Base-by-base conservation (phyloP, 169 alveolate species). In the Plasmodium coatneyi region DNA sequence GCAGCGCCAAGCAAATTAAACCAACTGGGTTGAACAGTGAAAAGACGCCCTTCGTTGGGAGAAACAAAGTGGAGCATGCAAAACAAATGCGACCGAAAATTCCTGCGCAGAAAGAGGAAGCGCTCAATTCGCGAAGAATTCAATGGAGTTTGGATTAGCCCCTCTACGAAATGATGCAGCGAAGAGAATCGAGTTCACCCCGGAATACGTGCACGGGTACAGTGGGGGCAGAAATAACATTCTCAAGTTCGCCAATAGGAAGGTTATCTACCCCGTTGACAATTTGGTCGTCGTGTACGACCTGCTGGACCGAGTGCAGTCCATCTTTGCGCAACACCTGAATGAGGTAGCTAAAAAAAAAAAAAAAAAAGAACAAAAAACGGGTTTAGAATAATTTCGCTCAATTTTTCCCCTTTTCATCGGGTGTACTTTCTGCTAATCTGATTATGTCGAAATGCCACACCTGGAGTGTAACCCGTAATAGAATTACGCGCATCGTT, bases 231-330 rank as follows among this genome's bases (percentile, higher is more conserved):
- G 79, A 84, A 84, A 84, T 72, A 84, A 84, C 66, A 72, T 84
- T 12, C 80, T 66, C 41, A 84, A 84, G 60, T 84, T 84, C 79
- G 34, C 84, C 22, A 12, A 16, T 34, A 84, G 79, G 19, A 84
- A 84, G 39, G 66, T 84, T 43, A 76, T 84, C 0, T 84, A 84
- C 32, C 76, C 93, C 3, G 56, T 72, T 43, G 66, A 84, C 16
- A 84, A 84, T 49, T 84, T 84, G 80, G 79, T 84, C 56, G 56
- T 84, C 34, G 80, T 84, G 80, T 84, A 84, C 39, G 93, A 84
- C 19, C 54, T 84, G 66, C 43, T 84, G 3, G 80, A 74, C 46
- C 7, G 41, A 49, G 46, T 30, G 39, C 93, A 84, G 46, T 46
- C 84, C 4, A 84, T 84, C 60, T 84, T 84, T 74, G 76, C 93